Conservation (phyloP, 331 rosid species). For the Quercus lobata region DNA sequence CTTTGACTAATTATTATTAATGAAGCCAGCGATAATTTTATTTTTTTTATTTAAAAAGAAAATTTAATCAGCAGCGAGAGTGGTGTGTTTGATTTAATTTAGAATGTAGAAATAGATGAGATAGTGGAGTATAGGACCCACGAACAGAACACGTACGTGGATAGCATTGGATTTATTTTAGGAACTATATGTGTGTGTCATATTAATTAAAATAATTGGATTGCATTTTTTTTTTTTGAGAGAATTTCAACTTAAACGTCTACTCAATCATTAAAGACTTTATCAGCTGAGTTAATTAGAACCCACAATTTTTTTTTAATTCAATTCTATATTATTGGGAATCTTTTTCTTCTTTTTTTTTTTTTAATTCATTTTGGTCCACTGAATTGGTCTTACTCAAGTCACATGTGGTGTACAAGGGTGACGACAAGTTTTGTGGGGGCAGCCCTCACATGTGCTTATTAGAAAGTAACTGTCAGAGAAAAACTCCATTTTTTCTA, state of each 20-base stretch:
- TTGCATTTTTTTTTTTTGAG: too few relatives aligned
- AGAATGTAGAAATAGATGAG: neutral
- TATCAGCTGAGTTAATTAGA: accelerated
- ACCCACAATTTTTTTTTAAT: accelerated
- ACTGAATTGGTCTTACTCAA: neutral
- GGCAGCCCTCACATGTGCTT: conserved; percentile 22
- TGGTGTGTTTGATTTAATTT: neutral
- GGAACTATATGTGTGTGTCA: neutral
- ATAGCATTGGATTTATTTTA: neutral
- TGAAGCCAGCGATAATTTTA: too few relatives aligned
- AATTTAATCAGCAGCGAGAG: neutral
- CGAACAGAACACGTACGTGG: conserved; percentile 12
- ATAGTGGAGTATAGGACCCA: neutral
- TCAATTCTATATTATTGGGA: neutral
- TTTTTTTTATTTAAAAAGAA: neutral
- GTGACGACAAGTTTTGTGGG: conserved; percentile 31
- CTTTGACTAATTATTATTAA: too few relatives aligned
- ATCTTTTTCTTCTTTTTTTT: neutral
- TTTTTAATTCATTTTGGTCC: neutral
- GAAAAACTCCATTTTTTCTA: neutral
- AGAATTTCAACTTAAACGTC: too few relatives aligned
- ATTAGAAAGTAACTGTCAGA: neutral
- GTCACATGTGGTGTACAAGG: conserved; percentile 28
- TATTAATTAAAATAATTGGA: neutral
- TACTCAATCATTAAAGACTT: accelerated